phyloP scores from a whole-genome alignment of 2,329 filamentous ascomycete genomes.

The Talaromyces amestolkiae region DNA sequence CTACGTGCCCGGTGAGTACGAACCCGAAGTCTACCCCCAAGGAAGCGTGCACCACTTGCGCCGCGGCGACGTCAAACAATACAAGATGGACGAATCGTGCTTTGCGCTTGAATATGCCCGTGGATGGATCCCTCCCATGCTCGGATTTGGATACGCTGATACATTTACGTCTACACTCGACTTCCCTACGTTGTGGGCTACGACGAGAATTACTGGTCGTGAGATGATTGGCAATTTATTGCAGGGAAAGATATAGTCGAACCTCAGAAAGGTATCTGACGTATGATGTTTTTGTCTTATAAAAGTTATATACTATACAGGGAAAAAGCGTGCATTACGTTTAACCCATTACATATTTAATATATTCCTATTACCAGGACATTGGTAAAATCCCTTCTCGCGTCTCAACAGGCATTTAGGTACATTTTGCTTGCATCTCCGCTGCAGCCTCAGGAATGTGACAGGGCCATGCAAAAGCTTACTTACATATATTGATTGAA shows the following conservation, averaged over 20 bases:
- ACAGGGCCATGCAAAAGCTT: constrained; percentile 14
- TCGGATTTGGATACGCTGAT: constrained; percentile 86
- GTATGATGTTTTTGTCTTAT: not conserved
- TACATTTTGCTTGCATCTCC: not conserved
- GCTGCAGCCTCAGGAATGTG: constrained; percentile 18
- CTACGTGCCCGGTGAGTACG: constrained; percentile 38
- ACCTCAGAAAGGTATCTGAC: no score
- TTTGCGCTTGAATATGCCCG: constrained; percentile 42
- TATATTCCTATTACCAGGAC: not conserved
- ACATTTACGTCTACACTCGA: constrained; percentile 77
- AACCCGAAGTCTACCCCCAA: constrained; percentile 39
- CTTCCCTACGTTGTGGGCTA: constrained; percentile 79
- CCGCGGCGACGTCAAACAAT: constrained; percentile 71
- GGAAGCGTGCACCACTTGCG: constrained; percentile 40
- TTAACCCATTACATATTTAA: not conserved
- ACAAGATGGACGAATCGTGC: constrained; percentile 50
- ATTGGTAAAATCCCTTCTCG: not conserved
- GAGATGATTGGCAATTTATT: constrained; percentile 75
- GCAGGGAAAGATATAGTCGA: constrained; percentile 63
- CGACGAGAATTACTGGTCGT: constrained; percentile 67
- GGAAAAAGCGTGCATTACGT: not conserved
- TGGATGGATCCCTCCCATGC: constrained; percentile 90
- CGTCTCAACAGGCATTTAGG: not conserved
- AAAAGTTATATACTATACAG: not conserved
- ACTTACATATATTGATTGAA: constrained; percentile 10